Evolutionary conservation across 2,329 filamentous ascomycete genomes (phyloP), one percentile per base, ranked within the genome.

Genomic region (Cordyceps farinosa): DNA sequence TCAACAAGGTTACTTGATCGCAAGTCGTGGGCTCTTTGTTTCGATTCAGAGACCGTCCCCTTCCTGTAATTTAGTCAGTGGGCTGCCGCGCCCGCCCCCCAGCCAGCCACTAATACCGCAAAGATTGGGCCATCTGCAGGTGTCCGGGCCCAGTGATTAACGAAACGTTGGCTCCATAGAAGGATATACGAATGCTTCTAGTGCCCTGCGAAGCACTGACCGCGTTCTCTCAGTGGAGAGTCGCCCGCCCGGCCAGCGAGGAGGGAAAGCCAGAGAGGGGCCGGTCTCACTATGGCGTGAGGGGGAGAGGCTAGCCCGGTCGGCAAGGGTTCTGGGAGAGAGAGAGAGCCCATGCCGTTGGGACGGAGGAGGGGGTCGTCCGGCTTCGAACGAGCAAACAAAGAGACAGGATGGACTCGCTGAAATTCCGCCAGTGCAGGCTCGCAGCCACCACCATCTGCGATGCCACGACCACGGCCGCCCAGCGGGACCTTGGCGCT

Each of bases 41-140:
- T 15, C 47, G 29, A 51, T 42, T 32, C 45, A 32, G 32, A 58
- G 29, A 29, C 29, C 13, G 17, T 50, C n/a, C 22, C 3, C n/a
- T n/a, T 44, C 8, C 58, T 38, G 27, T 27, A n/a, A 13, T 53
- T 34, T 17, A 38, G 57, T 42, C 34, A 51, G 45, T 59, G 32
- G 45, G 45, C 22, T 22, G 22, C 22, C 30, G 56, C 56, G 15
- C 15, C 47, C 48, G 9, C 45, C 38, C 22, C 22, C 22, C 22
- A 22, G 50, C n/a, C 17, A 47, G 48, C 58, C 58, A 61, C 48
- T 61, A 8, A 47, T 32, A 53, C 50, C 4, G 8, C 57, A 30
- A 29, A 45, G 58, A 53, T 61, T 61, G 47, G 22, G 7, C 29
- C 58, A 53, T 45, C 38, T 60, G 57, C 57, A 52, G 47, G 57